Evolutionary conservation across 208 protist genomes (phyloP).

Genomic region (Lotmaria passim): DNA sequence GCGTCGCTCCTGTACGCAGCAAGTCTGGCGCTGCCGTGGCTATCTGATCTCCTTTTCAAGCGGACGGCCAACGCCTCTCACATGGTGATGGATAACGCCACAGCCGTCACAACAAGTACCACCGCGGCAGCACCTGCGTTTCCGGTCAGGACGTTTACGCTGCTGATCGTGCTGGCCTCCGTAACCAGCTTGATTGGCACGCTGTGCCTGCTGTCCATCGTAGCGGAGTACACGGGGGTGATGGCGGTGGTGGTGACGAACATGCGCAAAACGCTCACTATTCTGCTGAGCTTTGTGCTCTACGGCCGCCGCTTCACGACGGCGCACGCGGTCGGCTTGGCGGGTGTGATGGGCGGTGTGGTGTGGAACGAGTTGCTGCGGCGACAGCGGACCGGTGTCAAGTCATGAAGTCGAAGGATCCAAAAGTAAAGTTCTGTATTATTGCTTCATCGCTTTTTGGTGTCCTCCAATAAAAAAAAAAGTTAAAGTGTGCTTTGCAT

Average conservation of each 20-base stretch:
- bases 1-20: conserved; percentile 24
- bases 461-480: too few species aligned
- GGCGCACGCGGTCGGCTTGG: conserved; percentile 40
- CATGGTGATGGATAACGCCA: not conserved
- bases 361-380: conserved; percentile 48
- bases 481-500: too few species aligned
- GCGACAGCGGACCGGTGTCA: conserved; percentile 2
- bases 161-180: conserved; percentile 34
- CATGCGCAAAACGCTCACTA: conserved; percentile 61
- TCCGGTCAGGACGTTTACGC: conserved; percentile 13
- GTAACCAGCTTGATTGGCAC: conserved; percentile 44
- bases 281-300: conserved; percentile 57
- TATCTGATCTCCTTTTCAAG: conserved; percentile 4
- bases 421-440: conserved; percentile 1
- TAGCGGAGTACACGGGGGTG: conserved; percentile 53
- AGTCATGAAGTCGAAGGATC: too few species aligned
- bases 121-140: not conserved
- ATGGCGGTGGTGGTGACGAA: conserved; percentile 65
- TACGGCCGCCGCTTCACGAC: conserved; percentile 48
- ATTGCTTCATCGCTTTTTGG: too few species aligned
- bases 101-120: not conserved
- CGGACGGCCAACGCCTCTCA: not conserved
- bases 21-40: conserved; percentile 27
- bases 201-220: conserved; percentile 49
- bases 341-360: conserved; percentile 41